Conservation (phyloP, 176 grass and related monocot species). For the Alloteropsis semialata region DNA sequence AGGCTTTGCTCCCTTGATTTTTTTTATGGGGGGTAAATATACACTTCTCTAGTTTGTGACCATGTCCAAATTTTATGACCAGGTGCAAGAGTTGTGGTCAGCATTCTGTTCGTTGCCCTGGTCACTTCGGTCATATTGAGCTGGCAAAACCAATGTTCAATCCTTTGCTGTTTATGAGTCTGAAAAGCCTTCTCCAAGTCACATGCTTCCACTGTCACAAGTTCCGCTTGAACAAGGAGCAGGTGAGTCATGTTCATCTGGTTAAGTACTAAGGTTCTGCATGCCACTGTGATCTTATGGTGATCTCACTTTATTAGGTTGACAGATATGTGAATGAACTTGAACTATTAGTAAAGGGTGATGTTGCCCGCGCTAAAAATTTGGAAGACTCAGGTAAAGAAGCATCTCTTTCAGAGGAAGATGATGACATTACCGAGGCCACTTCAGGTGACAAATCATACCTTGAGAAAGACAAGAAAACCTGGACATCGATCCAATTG, state of each 20-base stretch:
- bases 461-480: constrained; percentile 23
- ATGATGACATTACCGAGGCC: constrained; percentile 34
- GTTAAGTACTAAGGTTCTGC: neutral
- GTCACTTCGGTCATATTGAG: constrained; percentile 93
- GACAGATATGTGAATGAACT: constrained; percentile 52
- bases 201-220: constrained; percentile 81
- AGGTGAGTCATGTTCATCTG: constrained; percentile 32
- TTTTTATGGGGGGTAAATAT: neutral
- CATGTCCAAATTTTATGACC: constrained; percentile 22
- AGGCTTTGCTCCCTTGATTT: neutral
- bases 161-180: constrained; percentile 66
- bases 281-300: neutral
- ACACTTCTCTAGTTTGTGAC: constrained; percentile 2
- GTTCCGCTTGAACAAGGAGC: constrained; percentile 54
- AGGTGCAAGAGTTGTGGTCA: constrained; percentile 91
- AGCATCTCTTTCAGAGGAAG: constrained; percentile 18
- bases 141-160: constrained; percentile 69
- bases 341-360: constrained; percentile 61
- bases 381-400: constrained; percentile 38
- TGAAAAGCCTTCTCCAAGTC: constrained; percentile 57
- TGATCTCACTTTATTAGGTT: constrained; percentile 46
- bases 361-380: constrained; percentile 62
- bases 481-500: constrained; percentile 79
- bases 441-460: constrained; percentile 35
- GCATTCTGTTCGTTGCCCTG: constrained; percentile 56